Base-by-base conservation (phyloP, 2,329 filamentous ascomycete species). In the Claviceps humidiphila region DNA sequence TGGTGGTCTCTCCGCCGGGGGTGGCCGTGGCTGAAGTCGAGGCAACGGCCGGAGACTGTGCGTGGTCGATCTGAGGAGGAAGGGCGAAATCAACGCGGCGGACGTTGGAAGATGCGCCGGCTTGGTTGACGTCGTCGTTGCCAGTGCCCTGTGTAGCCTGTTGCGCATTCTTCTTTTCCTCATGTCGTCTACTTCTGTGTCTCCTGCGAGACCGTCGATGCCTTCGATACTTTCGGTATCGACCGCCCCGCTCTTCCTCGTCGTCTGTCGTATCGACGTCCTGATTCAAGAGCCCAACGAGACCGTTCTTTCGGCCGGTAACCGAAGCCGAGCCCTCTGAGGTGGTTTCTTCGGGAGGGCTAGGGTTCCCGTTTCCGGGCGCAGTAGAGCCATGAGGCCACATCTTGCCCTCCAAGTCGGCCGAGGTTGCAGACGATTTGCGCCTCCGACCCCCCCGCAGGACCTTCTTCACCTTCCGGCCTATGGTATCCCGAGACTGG, bases 361-460 rank as follows among this genome's bases (percentile, higher is more conserved):
- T 61, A 6, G 62, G 58, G 37, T 64, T 66, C 7, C 61, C 64
- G 3, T 67, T 68, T 22, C 68, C 48, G 24, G 43, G 26, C 8
- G n/a, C 69, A 43, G 72, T 69, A 1, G 74, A 76, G 0, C 71
- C 66, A 5, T 69, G 68, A 4, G 69, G 67, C 11, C 64, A 69
- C 7, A 57, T 58, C 37, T 60, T 63, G 5, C 56, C 54, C 24
- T 68, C 64, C 37, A 55, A 56, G 14, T 87, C 84, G 55, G 79
- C 78, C 24, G 83, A 89, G 60, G 81, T 81, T 38, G 77, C 74
- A 58, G 84, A 91, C 0, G 85, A 90, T 73, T 91, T 94, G 67
- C 87, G 82, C 57, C 80, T 82, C 61, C 80, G 80, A 51, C 83
- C 76, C 47, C 77, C 74, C 54, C 82, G 84, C 60, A 95, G 83